Conservation (phyloP, 352 stramenopile species). For the Pythium rhizo-oryzae region DNA sequence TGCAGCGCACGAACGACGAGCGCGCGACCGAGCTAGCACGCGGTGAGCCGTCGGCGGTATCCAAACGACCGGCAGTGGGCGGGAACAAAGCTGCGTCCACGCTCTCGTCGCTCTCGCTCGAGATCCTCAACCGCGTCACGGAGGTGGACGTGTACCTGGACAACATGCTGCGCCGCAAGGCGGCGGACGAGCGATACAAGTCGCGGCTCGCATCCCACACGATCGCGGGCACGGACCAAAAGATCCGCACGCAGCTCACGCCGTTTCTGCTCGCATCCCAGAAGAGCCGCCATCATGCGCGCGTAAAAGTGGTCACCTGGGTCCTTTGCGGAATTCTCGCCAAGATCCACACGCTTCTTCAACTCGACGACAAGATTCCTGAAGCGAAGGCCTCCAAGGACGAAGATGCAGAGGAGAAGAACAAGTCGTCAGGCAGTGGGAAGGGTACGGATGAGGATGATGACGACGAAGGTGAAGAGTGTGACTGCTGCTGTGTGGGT, state of each 20-base stretch:
- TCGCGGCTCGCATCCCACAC: slow-evolving; percentile 64
- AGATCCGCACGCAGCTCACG: slow-evolving; percentile 80
- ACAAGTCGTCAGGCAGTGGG: slow-evolving; percentile 12
- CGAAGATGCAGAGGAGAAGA: slow-evolving; percentile 5
- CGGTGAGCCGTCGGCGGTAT: slow-evolving; percentile 13
- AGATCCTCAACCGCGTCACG: slow-evolving; percentile 82
- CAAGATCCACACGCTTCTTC: slow-evolving; percentile 78
- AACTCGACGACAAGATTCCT: slow-evolving; percentile 72
- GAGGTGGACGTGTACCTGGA: slow-evolving; percentile 85
- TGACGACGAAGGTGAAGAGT: slow-evolving; percentile 49
- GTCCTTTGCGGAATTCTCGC: slow-evolving; percentile 85
- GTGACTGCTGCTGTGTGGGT: slow-evolving; percentile 46
- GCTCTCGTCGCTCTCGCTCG: slow-evolving; percentile 70
- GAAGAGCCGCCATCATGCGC: slow-evolving; percentile 79
- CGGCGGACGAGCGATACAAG: slow-evolving; percentile 35
- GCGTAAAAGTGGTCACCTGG: slow-evolving; percentile 86
- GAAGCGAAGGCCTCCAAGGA: slow-evolving; percentile 26
- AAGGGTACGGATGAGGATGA: slow-evolving; percentile 19
- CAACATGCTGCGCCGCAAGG: slow-evolving; percentile 71
- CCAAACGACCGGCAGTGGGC: neutral
- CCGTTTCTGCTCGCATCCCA: slow-evolving; percentile 71
- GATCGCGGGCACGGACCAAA: slow-evolving; percentile 74
- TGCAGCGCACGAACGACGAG: slow-evolving; percentile 41
- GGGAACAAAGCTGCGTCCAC: slow-evolving; percentile 17
- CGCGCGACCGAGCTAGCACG: slow-evolving; percentile 8